These are phyloP conservation scores for Daldinia sp. DNA, from an alignment of 2,329 filamentous ascomycete species.

Conservation along the genomic window DNA sequence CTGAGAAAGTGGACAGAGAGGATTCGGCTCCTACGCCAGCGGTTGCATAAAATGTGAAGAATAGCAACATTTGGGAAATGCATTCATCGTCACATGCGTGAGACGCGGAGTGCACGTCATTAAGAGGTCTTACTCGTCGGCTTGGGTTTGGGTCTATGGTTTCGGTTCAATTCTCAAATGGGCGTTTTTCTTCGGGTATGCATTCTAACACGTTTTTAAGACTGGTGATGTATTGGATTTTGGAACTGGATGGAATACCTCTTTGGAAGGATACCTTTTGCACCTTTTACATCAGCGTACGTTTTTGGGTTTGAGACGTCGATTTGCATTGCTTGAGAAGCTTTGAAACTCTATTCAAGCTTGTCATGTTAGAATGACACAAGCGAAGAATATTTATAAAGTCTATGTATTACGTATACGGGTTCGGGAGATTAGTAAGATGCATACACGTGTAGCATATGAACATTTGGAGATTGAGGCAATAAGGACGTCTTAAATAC, in stretches of 20 bases:
- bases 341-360: conserved; percentile 2
- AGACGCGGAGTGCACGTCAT: conserved; percentile 30
- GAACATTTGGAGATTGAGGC: neutral
- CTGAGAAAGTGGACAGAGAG: conserved; percentile 61
- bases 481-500: neutral
- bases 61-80: conserved; percentile 8
- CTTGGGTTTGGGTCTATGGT: conserved; percentile 34
- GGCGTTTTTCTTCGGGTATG: conserved; percentile 35
- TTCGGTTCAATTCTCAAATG: conserved; percentile 31
- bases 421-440: conserved; percentile 1
- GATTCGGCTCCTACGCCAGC: conserved; percentile 31
- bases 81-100: conserved; percentile 6
- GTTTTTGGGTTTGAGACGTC: conserved; percentile 21
- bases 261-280: conserved; percentile 33
- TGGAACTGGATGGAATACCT: conserved; percentile 27
- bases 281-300: conserved; percentile 34
- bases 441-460: conserved; percentile 6
- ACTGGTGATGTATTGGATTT: conserved; percentile 29
- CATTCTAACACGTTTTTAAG: conserved; percentile 30
- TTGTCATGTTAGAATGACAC: conserved; percentile 22
- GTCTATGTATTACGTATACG: neutral
- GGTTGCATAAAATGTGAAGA: conserved; percentile 20
- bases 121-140: conserved; percentile 23
- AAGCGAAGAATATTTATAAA: conserved; percentile 20
- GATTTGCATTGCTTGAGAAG: conserved; percentile 14